Conservation (phyloP, 2,329 filamentous ascomycete species). For the Fusarium praegraminearum region DNA sequence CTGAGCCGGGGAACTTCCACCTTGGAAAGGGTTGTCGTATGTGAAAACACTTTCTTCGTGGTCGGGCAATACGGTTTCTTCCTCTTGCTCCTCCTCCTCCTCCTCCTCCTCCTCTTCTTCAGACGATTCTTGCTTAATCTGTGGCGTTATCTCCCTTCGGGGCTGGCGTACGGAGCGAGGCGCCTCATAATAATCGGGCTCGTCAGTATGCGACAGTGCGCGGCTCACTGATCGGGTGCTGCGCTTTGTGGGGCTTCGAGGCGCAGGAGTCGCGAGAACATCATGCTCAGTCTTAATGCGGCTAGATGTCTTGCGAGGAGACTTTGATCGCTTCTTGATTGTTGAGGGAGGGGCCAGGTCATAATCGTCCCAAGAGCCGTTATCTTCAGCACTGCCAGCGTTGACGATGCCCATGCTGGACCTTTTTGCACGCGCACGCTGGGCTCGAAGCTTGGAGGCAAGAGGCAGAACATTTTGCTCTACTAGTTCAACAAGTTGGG, state of each 20-base stretch:
- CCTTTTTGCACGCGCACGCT: slow-evolving; percentile 82
- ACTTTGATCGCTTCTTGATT: slow-evolving; percentile 64
- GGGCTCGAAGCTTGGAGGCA: slow-evolving; percentile 79
- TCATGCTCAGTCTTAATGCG: slow-evolving; percentile 66
- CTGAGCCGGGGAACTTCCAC: slow-evolving; percentile 74
- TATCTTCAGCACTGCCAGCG: slow-evolving; percentile 74
- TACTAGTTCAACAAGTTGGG: slow-evolving; percentile 87
- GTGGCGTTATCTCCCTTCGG: slow-evolving; percentile 64
- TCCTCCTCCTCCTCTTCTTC: slow-evolving; percentile 55
- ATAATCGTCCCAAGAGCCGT: slow-evolving; percentile 71
- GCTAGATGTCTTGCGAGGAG: slow-evolving; percentile 66
- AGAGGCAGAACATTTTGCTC: slow-evolving; percentile 82
- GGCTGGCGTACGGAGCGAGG: slow-evolving; percentile 61
- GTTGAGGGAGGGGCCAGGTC: slow-evolving; percentile 64
- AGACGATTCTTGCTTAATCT: slow-evolving; percentile 66
- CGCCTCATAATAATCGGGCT: slow-evolving; percentile 55
- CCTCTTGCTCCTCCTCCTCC: slow-evolving; percentile 51
- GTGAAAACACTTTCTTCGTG: slow-evolving; percentile 78
- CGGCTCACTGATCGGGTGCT: slow-evolving; percentile 66
- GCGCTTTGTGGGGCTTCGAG: slow-evolving; percentile 65
- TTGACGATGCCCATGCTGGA: slow-evolving; percentile 87
- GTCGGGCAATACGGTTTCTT: slow-evolving; percentile 41
- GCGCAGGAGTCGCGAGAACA: slow-evolving; percentile 54
- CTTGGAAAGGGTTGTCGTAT: slow-evolving; percentile 93
- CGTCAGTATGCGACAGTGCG: slow-evolving; percentile 65